Base-by-base conservation (phyloP, 176 grass and related monocot species). In the Cenchrus fungigraminus region DNA sequence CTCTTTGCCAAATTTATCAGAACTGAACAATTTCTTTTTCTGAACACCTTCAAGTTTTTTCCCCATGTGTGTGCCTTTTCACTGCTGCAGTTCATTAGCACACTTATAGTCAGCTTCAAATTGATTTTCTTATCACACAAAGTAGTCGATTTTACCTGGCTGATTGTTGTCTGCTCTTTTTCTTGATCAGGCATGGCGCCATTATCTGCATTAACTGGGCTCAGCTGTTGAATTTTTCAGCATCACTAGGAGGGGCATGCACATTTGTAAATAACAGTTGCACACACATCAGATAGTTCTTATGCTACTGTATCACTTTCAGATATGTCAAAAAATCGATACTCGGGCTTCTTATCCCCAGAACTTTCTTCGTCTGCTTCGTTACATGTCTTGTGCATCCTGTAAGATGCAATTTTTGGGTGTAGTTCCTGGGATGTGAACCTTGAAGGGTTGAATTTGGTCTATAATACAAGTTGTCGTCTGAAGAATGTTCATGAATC, bases 91-190 rank as follows among this genome's bases (percentile, higher is more conserved):
- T 47, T 74, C 19, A 52, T 46, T 55, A 19, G 49, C 5, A 63
- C 13, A 37, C 20, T 63, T 19, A 42, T 6, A 1, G 9, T 0
- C 31, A 64, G 13, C 6, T 47, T 46, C 2, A 66, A 5, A 2
- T 74, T 74, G 4, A 0, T 19, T 74, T 65, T 9, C 6, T 45
- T 64, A 12, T 28, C 28, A 28, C 31, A 50, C 0, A 7, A 14
- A 71, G 2, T 54, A 61, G 4, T 45, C 13, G 28, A 6, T 59
- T 37, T 9, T 4, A 71, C 11, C n/a, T 56, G 25, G 12, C 81
- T 84, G 58, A 79, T 58, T 37, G 25, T 68, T 66, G 45, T 46
- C 22, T 71, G 47, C 46, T 37, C 25, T 83, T 86, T 22, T 45
- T 6, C 68, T 80, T 22, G 19, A 65, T 54, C 68, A 80, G 68